Conservation (phyloP, 1,284 basidiomycete species). For the Tilletia walkeri region DNA sequence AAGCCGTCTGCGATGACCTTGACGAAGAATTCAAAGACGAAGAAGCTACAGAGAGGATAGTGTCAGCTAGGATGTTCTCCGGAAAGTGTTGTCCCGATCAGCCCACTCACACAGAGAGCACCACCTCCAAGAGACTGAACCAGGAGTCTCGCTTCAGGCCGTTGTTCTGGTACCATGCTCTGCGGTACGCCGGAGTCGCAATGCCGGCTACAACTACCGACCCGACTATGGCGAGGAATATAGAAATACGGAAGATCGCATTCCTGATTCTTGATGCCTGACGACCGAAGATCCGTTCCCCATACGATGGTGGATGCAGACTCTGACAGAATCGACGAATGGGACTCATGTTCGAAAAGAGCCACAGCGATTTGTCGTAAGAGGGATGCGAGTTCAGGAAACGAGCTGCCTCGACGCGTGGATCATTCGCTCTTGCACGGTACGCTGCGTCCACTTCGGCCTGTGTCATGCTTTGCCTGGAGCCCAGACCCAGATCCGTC, state of each 20-base stretch:
- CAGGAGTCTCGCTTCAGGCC: constrained; percentile 71
- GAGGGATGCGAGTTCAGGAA: constrained; percentile 86
- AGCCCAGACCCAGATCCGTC: constrained; percentile 43
- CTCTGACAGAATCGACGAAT: constrained; percentile 78
- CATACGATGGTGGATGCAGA: constrained; percentile 76
- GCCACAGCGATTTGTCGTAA: constrained; percentile 86
- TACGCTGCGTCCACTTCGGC: constrained; percentile 36
- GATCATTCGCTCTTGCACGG: constrained; percentile 63
- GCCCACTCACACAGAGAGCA: constrained; percentile 62
- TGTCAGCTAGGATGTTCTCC: not conserved
- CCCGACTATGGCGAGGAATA: constrained; percentile 76
- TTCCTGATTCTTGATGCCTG: constrained; percentile 60
- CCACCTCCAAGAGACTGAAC: constrained; percentile 81
- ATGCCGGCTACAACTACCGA: constrained; percentile 80
- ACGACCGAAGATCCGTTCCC: constrained; percentile 67
- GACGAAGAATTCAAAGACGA: constrained; percentile 82
- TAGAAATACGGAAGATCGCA: constrained; percentile 71
- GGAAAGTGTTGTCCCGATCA: not conserved
- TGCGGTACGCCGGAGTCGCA: constrained; percentile 83
- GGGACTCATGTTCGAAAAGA: constrained; percentile 78
- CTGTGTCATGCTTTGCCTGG: constrained; percentile 25
- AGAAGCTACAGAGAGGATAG: constrained; percentile 59
- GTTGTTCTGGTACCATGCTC: constrained; percentile 67
- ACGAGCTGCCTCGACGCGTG: constrained; percentile 76
- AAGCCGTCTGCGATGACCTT: constrained; percentile 89